A percentile compares a stretch with the other conserved stretches of the same genome.
Conservation (phyloP, 352 stramenopile genomes). For the Aphanomyces cochlioides region DNA sequence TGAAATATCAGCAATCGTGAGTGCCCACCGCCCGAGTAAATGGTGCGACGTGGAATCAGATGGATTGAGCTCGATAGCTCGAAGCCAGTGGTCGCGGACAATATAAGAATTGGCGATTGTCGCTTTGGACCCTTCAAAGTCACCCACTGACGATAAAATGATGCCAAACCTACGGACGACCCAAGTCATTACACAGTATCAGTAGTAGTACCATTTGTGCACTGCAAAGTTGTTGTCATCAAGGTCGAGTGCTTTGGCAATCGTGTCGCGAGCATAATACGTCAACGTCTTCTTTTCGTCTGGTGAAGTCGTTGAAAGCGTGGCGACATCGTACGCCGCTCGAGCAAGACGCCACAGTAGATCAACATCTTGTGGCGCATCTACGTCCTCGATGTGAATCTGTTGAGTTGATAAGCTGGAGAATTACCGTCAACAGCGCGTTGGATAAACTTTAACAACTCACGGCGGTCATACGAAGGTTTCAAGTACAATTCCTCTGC, state of each 20-base stretch:
- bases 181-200: slow-evolving; percentile 6
- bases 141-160: slow-evolving; percentile 75
- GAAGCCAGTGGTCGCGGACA: slow-evolving; percentile 69
- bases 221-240: slow-evolving; percentile 58
- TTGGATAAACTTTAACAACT: slow-evolving; percentile 62
- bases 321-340: slow-evolving; percentile 60
- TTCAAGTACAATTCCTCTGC: slow-evolving; percentile 82
- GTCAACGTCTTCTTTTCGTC: slow-evolving; percentile 73
- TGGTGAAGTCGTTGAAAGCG: slow-evolving; percentile 46
- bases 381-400: slow-evolving; percentile 7
- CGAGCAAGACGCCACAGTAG: slow-evolving; percentile 65
- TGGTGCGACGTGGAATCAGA: slow-evolving; percentile 70
- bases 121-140: slow-evolving; percentile 84
- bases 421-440: slow-evolving; percentile 45
- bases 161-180: slow-evolving; percentile 54
- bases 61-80: slow-evolving; percentile 68
- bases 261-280: slow-evolving; percentile 62
- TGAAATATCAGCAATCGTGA: slow-evolving; percentile 75
- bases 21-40: slow-evolving; percentile 76
- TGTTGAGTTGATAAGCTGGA: background rate
- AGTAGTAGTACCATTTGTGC: slow-evolving; percentile 64
- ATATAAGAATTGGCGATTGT: slow-evolving; percentile 76
- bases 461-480: slow-evolving; percentile 60
- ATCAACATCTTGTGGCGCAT: slow-evolving; percentile 52
- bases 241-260: slow-evolving; percentile 49